Conservation (phyloP, 305 asterid genomes). For the Solanum chacoense region DNA sequence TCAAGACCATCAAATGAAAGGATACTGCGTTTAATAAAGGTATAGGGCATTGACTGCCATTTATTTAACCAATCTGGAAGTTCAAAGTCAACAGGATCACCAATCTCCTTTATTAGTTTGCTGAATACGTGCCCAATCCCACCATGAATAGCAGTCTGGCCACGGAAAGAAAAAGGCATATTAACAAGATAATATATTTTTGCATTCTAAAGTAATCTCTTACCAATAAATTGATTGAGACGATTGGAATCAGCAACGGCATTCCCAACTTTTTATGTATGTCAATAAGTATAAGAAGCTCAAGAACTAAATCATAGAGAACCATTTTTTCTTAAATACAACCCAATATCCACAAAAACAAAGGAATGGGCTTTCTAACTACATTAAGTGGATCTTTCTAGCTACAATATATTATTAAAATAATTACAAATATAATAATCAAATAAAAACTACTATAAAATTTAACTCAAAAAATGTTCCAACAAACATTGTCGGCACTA, state of each 20-base stretch:
- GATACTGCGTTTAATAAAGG: constrained; percentile 90
- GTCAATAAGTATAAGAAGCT: neutral
- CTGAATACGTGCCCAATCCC: constrained; percentile 58
- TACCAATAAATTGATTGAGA: neutral
- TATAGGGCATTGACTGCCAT: constrained; percentile 53
- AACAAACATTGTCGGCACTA: neutral
- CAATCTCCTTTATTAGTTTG: constrained; percentile 58
- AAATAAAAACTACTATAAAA: neutral
- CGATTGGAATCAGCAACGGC: neutral
- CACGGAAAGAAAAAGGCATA: neutral
- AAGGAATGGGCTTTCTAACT: neutral
- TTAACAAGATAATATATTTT: neutral
- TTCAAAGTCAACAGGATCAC: constrained; percentile 76
- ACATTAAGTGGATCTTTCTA: neutral
- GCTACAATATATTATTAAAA: neutral
- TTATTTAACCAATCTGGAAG: constrained; percentile 74
- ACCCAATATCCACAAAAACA: neutral
- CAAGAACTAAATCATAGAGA: neutral
- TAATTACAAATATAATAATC: neutral
- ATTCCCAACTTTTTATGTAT: neutral
- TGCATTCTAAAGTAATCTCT: neutral
- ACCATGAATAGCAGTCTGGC: constrained; percentile 34
- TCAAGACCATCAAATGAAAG: constrained; percentile 14
- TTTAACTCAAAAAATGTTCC: neutral
- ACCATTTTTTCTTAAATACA: neutral